These are phyloP conservation scores for Turnera subulata DNA, from an alignment of 345 rosid genomes.

Conservation along the genomic window DNA sequence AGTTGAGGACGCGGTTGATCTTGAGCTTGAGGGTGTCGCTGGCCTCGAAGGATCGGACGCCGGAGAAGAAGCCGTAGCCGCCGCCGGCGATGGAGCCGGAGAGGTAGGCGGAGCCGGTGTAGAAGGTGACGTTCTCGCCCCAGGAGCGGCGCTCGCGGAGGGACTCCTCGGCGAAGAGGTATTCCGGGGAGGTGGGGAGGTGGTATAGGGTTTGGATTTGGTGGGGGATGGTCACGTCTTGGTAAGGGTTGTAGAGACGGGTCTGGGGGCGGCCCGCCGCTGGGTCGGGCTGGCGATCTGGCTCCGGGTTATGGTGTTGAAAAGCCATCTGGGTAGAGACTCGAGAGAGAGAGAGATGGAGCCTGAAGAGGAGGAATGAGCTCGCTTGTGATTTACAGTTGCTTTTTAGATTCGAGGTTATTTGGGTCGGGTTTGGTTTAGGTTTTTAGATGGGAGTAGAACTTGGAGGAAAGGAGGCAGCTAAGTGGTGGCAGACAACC, in stretches of 20 bases:
- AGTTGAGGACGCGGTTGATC: constrained; percentile 67
- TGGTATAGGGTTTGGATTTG: constrained; percentile 49
- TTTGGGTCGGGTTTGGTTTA: not conserved
- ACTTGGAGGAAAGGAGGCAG: not conserved
- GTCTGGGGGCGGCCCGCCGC: not conserved
- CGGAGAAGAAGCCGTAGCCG: constrained; percentile 45
- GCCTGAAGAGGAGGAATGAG: not conserved
- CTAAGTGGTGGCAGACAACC: not conserved
- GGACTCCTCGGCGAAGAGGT: constrained; percentile 84
- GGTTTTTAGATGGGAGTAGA: not conserved
- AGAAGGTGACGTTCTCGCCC: constrained; percentile 96
- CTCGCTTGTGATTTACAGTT: not conserved
- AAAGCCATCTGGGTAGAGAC: constrained; percentile 30
- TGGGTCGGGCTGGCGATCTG: constrained; percentile 30
- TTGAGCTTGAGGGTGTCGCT: constrained; percentile 82
- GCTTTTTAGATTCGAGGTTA: not conserved
- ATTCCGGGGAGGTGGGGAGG: constrained; percentile 91
- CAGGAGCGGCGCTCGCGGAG: constrained; percentile 88
- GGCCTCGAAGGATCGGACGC: constrained; percentile 57
- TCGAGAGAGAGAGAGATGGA: too few species aligned
- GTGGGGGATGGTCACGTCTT: constrained; percentile 53
- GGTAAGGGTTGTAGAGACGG: constrained; percentile 89
- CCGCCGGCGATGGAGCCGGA: constrained; percentile 66
- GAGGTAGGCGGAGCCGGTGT: too few species aligned
- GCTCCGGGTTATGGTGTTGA: constrained; percentile 32